phyloP scores from a whole-genome alignment of 192 early-diverging fungal species.

The Umbelopsis sp. region DNA sequence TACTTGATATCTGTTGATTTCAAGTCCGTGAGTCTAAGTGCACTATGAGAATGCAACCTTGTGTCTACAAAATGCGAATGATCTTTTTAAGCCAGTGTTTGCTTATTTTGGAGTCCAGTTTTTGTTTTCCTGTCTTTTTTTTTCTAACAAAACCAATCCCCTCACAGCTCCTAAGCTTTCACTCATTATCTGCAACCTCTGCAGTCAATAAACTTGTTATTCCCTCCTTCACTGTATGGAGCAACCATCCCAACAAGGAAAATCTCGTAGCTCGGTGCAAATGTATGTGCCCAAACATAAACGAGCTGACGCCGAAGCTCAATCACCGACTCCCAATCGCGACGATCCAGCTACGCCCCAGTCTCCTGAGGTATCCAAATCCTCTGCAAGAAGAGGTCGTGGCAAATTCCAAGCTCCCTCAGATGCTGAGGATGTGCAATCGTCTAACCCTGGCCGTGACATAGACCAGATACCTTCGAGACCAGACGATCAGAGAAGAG shows the following conservation, averaged over 20 bases:
- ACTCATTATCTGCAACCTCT: constrained; percentile 10
- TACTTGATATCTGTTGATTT: no score
- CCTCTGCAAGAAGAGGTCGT: background rate
- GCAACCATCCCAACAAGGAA: background rate
- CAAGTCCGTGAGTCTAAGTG: no score
- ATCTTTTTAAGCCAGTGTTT: background rate
- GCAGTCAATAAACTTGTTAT: constrained; percentile 14
- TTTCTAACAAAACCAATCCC: background rate
- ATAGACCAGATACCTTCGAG: background rate
- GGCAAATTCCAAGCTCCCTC: constrained; percentile 7
- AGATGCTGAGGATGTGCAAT: background rate
- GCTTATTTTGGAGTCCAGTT: background rate
- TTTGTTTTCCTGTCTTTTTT: background rate
- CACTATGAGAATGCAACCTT: no score
- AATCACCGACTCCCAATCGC: constrained; percentile 5
- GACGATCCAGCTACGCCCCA: background rate
- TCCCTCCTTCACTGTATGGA: constrained; percentile 20
- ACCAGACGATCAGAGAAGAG: background rate
- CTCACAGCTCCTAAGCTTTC: background rate
- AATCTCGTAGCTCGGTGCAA: constrained; percentile 20
- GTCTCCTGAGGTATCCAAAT: constrained; percentile 5
- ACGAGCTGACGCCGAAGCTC: background rate
- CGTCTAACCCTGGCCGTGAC: background rate
- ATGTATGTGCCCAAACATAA: constrained; percentile 26
- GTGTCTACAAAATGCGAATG: no score